These are phyloP conservation scores for Colletotrichum sublineola DNA, from an alignment of 2,329 filamentous ascomycete species.

Conservation along the genomic window DNA sequence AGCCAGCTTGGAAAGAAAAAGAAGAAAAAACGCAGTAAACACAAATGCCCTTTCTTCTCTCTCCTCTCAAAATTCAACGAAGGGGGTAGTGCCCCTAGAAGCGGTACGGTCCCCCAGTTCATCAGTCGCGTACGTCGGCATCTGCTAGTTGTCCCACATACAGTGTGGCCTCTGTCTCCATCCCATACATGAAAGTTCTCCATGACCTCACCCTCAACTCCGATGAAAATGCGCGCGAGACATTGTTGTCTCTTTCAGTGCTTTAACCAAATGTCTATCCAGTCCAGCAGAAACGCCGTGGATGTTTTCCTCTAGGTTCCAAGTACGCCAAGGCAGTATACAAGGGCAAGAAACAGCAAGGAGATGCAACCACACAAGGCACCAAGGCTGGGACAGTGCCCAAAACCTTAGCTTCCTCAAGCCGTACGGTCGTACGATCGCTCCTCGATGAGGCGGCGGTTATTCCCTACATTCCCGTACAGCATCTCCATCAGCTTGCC, in stretches of 20 bases:
- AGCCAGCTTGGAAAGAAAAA: neutral
- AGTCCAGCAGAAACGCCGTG: slow-evolving; percentile 16
- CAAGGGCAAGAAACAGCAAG: slow-evolving; percentile 4
- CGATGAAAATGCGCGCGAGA: slow-evolving; percentile 26
- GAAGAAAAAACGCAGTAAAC: neutral
- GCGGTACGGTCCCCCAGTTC: neutral
- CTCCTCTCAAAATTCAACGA: neutral
- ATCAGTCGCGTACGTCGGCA: neutral
- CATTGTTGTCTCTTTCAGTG: neutral
- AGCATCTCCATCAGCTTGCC: slow-evolving; percentile 84
- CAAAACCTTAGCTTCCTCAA: neutral
- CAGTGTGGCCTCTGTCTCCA: neutral
- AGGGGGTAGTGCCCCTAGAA: neutral
- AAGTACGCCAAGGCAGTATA: slow-evolving; percentile 17
- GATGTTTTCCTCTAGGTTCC: slow-evolving; percentile 14
- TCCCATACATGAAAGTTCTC: neutral
- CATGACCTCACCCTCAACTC: slow-evolving; percentile 37
- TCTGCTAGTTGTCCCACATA: slow-evolving; percentile 10
- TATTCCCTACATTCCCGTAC: slow-evolving; percentile 65
- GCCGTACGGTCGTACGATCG: slow-evolving; percentile 34
- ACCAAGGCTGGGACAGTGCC: neutral
- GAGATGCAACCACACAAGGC: neutral
- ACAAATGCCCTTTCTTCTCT: neutral
- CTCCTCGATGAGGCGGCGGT: slow-evolving; percentile 52
- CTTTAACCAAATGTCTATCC: slow-evolving; percentile 9